A percentile compares a stretch with the other conserved stretches of the same genome.
These are phyloP conservation scores for Typha latifolia DNA, from an alignment of 176 grass and related monocot genomes.

Conservation along the genomic window DNA sequence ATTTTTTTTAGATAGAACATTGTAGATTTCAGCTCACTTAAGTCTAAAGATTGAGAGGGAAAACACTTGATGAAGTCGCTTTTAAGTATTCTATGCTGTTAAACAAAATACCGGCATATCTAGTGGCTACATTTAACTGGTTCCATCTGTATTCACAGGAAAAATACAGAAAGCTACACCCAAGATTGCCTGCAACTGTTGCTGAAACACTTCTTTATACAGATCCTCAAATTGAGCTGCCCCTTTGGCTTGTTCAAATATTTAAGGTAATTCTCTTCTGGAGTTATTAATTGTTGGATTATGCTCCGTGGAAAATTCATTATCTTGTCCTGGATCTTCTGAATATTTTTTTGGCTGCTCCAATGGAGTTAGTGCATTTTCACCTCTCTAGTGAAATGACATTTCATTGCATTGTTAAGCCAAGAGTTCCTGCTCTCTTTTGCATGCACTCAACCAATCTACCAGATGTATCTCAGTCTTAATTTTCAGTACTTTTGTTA, in stretches of 20 bases:
- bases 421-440: neutral
- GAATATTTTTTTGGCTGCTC: too few relatives aligned
- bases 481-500: neutral
- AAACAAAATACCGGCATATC: neutral
- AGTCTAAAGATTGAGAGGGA: too few relatives aligned
- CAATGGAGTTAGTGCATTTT: too few relatives aligned
- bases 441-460: neutral
- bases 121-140: neutral
- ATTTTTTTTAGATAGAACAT: too few relatives aligned
- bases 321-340: neutral
- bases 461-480: neutral
- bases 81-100: too few relatives aligned
- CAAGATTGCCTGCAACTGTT: conserved; percentile 58
- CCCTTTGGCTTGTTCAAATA: conserved; percentile 96
- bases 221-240: conserved; percentile 82
- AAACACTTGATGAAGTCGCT: too few relatives aligned
- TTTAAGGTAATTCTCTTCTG: conserved; percentile 65
- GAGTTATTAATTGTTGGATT: neutral
- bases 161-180: conserved; percentile 80
- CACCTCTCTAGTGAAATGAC: too few relatives aligned
- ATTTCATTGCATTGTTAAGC: too few relatives aligned
- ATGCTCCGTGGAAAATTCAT: conserved; percentile 4
- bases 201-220: conserved; percentile 90
- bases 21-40: too few relatives aligned
- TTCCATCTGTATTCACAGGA: conserved; percentile 40